Conservation (phyloP, 108 stramenopile genomes). For the Parietichytrium sp. region DNA sequence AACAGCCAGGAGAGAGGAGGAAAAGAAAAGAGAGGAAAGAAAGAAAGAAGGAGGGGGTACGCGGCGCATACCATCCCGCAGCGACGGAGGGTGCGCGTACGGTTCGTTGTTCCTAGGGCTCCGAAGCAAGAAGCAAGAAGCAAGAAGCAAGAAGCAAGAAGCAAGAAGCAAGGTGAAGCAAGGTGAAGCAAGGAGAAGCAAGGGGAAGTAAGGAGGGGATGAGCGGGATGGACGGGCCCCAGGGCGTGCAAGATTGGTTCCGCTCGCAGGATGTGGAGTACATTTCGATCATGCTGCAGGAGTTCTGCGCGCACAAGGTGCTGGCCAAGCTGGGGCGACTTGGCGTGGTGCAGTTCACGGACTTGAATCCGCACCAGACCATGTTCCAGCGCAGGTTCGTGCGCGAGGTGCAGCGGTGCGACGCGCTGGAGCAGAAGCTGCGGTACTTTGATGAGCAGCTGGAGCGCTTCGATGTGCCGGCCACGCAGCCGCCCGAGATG, state of each 20-base stretch:
- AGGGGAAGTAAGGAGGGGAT: no score
- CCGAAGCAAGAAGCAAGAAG: no score
- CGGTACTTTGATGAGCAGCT: constrained; percentile 82
- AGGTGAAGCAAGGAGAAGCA: no score
- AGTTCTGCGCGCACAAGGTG: constrained; percentile 91
- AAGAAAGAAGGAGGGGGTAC: no score
- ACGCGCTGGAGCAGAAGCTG: constrained; percentile 95
- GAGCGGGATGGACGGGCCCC: no score
- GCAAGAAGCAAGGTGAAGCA: no score
- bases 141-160: no score
- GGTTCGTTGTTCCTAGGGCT: no score
- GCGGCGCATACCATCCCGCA: no score
- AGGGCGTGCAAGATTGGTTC: constrained; percentile 71
- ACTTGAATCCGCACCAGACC: constrained; percentile 92
- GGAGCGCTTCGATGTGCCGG: constrained; percentile 77
- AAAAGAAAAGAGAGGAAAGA: no score
- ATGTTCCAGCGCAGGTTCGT: constrained; percentile 98
- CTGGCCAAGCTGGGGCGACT: constrained; percentile 83
- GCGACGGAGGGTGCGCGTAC: no score
- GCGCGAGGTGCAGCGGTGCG: constrained; percentile 90
- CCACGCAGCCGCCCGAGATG: constrained; percentile 44
- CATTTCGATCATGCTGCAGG: constrained; percentile 91
- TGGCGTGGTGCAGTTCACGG: constrained; percentile 91
- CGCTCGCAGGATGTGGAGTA: constrained; percentile 98
- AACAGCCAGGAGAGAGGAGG: no score